A percentile compares a stretch with the other conserved stretches of the same genome.
phyloP scores from a whole-genome alignment of 371 early-diverging fungal species.

The Mortierella sp. region DNA sequence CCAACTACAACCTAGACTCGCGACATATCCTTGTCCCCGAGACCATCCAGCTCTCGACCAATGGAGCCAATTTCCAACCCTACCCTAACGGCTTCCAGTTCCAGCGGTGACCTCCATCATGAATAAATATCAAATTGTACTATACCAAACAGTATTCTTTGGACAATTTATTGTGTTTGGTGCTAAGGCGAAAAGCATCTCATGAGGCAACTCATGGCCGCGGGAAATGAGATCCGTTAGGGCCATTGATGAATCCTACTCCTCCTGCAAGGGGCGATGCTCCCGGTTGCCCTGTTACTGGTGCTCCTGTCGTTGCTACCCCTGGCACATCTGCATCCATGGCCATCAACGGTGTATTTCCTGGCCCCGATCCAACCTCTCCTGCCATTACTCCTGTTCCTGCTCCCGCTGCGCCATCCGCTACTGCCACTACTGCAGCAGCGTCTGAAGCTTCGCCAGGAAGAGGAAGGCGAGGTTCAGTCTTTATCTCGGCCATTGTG shows the following conservation, averaged over 20 bases:
- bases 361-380: not conserved
- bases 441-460: not conserved
- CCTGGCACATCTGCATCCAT: not conserved
- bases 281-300: not conserved
- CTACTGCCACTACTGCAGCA: not conserved
- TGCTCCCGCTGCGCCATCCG: not conserved
- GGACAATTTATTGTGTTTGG: not conserved
- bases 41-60: conserved; percentile 45
- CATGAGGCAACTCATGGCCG: not conserved
- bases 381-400: not conserved
- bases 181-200: not conserved
- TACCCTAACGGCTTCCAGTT: conserved; percentile 44
- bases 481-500: conserved; percentile 41
- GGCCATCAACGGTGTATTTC: not conserved
- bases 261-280: not conserved
- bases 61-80: conserved; percentile 44
- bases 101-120: conserved; percentile 21
- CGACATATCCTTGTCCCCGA: conserved; percentile 36
- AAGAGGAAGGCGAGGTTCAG: conserved; percentile 15
- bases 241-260: not conserved
- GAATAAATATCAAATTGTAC: not conserved
- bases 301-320: not conserved
- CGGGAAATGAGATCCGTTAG: not conserved
- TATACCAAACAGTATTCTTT: not conserved
- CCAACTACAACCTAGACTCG: conserved; percentile 10